Conservation (phyloP, 257 asterid genomes). For the Coffea eugenioides region DNA sequence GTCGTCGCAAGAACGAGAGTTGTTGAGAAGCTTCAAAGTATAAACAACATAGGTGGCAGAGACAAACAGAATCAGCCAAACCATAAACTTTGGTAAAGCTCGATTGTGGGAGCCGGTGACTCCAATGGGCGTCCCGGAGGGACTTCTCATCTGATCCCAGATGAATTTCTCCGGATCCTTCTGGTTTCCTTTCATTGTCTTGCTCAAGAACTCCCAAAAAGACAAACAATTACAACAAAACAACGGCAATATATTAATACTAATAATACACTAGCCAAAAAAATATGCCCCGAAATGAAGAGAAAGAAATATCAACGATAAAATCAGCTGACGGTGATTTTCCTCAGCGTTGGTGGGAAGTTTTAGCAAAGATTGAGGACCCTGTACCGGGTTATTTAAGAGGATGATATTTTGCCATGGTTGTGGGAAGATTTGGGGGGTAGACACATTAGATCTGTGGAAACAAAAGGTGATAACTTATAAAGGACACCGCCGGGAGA, state of each 20-base stretch:
- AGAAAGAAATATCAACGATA: neutral
- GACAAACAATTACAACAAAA: neutral
- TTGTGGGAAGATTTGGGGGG: neutral
- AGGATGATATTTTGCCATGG: neutral
- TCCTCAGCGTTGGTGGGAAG: neutral
- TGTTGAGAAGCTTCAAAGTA: conserved; percentile 20
- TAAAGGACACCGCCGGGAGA: neutral
- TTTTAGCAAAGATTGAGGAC: neutral
- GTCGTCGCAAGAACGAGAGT: conserved; percentile 15
- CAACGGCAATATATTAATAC: neutral
- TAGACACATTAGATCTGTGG: neutral
- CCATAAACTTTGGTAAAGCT: conserved; percentile 56
- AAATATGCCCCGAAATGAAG: neutral
- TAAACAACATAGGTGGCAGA: conserved; percentile 56
- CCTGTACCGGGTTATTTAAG: neutral
- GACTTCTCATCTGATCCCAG: conserved; percentile 64
- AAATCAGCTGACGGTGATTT: neutral
- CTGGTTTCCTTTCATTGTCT: conserved; percentile 52
- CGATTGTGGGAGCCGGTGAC: conserved; percentile 30
- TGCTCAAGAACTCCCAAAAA: neutral
- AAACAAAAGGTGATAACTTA: neutral
- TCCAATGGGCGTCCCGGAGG: conserved; percentile 30
- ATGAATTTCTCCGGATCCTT: conserved; percentile 55
- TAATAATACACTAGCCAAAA: neutral
- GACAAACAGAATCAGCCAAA: conserved; percentile 50